These are phyloP conservation scores for Huntiella savannae DNA, from an alignment of 2,329 filamentous ascomycete genomes.

Conservation along the genomic window DNA sequence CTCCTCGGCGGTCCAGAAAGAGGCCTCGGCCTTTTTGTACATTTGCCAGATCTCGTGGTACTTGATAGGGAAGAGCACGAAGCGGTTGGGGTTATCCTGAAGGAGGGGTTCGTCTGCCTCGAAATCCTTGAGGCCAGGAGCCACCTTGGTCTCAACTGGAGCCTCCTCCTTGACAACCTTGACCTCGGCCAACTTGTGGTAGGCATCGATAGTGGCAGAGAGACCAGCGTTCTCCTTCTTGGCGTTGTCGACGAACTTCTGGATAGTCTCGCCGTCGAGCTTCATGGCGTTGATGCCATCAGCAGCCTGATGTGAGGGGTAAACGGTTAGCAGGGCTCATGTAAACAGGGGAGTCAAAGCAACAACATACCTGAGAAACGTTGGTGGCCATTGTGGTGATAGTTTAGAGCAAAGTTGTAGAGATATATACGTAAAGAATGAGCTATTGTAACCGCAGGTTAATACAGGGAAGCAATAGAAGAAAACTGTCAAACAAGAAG, in stretches of 20 bases:
- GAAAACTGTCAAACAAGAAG: background rate
- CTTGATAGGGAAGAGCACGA: constrained; percentile 97
- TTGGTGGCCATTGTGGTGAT: constrained; percentile 47
- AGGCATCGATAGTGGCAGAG: constrained; percentile 28
- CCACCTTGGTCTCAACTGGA: constrained; percentile 25
- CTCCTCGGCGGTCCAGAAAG: constrained; percentile 99
- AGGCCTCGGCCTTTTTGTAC: constrained; percentile 99
- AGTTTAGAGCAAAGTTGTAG: background rate
- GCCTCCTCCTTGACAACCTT: constrained; percentile 26
- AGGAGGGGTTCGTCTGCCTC: constrained; percentile 80
- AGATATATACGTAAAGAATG: background rate
- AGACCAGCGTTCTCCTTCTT: constrained; percentile 51
- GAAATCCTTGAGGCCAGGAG: constrained; percentile 39
- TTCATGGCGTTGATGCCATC: constrained; percentile 74
- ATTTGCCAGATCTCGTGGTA: constrained; percentile 99
- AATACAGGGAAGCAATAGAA: background rate
- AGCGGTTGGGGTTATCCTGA: constrained; percentile 86
- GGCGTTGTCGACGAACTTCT: constrained; percentile 79
- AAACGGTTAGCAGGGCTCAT: background rate
- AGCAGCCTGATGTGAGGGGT: constrained; percentile 42
- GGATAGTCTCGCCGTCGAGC: constrained; percentile 57
- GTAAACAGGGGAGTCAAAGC: no score
- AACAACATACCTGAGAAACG: constrained; percentile 25
- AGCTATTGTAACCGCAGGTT: background rate
- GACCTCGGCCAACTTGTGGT: constrained; percentile 23